These are phyloP conservation scores for Russula vinacea DNA, from an alignment of 768 basidiomycete species.

Conservation along the genomic window DNA sequence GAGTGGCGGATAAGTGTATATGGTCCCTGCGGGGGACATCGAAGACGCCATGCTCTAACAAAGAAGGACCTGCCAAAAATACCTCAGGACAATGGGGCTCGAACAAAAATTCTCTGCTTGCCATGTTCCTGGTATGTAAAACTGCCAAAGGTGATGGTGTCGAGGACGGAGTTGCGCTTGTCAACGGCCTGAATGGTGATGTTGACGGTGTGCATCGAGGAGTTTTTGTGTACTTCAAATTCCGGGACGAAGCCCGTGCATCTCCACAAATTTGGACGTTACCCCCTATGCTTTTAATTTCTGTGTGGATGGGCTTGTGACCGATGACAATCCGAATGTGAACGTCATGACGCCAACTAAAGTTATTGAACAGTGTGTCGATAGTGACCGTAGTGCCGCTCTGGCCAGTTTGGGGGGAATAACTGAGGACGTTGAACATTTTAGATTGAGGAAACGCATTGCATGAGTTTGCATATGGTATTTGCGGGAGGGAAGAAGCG, in stretches of 20 bases:
- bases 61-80: conserved; percentile 3
- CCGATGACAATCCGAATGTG: conserved; percentile 76
- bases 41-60: neutral
- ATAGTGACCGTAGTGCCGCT: conserved; percentile 62
- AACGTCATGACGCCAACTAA: conserved; percentile 47
- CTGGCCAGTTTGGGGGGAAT: conserved; percentile 61
- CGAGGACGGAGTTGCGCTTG: conserved; percentile 51
- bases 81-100: conserved; percentile 1
- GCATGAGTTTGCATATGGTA: conserved; percentile 8
- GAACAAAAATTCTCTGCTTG: conserved; percentile 23
- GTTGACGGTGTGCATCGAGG: conserved; percentile 45
- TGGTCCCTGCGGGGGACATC: neutral
- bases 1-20: neutral
- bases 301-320: conserved; percentile 61
- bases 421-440: conserved; percentile 63
- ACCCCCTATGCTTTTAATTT: conserved; percentile 53
- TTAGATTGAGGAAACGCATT: conserved; percentile 48
- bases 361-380: conserved; percentile 54
- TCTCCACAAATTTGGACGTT: conserved; percentile 55
- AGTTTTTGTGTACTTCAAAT: conserved; percentile 40
- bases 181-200: conserved; percentile 64
- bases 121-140: conserved; percentile 62
- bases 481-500: neutral
- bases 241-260: conserved; percentile 61
- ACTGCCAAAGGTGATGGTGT: conserved; percentile 66